Evolutionary conservation across 805 yeast genomes (phyloP).

Genomic region (Kazachstania psychrophila): DNA sequence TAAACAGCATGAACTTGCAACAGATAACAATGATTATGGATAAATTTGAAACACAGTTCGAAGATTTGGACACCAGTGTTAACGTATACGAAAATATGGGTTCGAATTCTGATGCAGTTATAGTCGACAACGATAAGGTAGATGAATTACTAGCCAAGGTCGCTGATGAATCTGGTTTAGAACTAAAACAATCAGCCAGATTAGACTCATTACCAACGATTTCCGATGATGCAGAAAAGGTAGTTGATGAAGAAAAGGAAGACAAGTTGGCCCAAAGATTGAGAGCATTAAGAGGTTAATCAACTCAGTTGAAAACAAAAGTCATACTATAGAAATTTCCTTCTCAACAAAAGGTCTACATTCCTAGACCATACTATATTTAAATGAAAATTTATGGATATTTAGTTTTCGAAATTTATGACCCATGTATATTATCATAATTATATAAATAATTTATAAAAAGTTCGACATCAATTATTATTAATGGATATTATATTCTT

Average conservation of each 20-base stretch:
- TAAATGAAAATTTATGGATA: no score
- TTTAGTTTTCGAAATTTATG: no score
- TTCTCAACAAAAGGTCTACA: no score
- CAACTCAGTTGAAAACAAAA: no score
- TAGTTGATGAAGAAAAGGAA: slow-evolving; percentile 62
- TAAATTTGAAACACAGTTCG: slow-evolving; percentile 91
- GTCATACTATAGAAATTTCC: no score
- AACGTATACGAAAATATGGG: slow-evolving; percentile 90
- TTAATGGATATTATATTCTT: no score
- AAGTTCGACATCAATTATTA: no score
- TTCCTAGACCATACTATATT: no score
- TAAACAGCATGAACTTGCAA: slow-evolving; percentile 92
- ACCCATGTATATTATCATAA: no score
- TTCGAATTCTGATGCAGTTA: slow-evolving; percentile 73
- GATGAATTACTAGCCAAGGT: slow-evolving; percentile 83
- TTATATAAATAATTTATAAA: no score
- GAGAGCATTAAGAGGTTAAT: slow-evolving; percentile 64
- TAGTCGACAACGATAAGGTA: slow-evolving; percentile 92
- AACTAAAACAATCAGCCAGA: slow-evolving; percentile 71
- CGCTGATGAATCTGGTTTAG: slow-evolving; percentile 96
- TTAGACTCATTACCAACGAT: slow-evolving; percentile 45
- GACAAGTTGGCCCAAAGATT: slow-evolving; percentile 81
- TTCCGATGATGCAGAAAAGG: slow-evolving; percentile 38
- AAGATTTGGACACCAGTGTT: slow-evolving; percentile 88
- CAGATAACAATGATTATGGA: slow-evolving; percentile 92